Base-by-base conservation (phyloP, 306 rosid genomes). In the Lathyrus tuberosus region DNA sequence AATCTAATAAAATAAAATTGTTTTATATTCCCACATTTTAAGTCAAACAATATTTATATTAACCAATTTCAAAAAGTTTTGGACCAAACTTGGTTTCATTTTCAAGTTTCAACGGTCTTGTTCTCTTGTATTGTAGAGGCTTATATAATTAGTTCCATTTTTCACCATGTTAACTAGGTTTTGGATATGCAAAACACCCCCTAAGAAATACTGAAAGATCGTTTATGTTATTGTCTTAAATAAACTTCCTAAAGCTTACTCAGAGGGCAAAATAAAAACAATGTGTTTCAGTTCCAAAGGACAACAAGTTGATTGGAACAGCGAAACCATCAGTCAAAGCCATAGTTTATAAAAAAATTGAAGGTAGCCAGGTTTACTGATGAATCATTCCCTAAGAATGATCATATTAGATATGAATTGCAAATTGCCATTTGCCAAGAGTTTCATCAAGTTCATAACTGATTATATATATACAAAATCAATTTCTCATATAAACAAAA, bases 211-310 rank as follows among this genome's bases (percentile, higher is more conserved):
- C 28, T 46, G 42, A 47, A 60, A 24, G 46, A 72, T 72, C 7
- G 40, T 7, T 20, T 72, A 62, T 11, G 8, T 15, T 6, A 9
- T 14, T 22, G 30, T 52, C 5, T 7, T 14, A 22, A 49, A 62
- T 22, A 53, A 10, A 24, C 24, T 5, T 49, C 47, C 26, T 35
- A 1, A 37, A 61, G 15, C 66, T 35, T 35, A 37, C 47, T 61
- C 16, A 18, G 26, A 6, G 43, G 10, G 38, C 2, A 1, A 52
- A 22, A 14, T 38, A 42, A 63, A 58, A 26, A 22, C 26, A 59
- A 31, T 15, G 11, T 62, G 30, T 74, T 56, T 65, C 33, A 40
- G 58, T 58, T 65, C 49, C 78, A 35, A 20, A 44, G 61, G 20
- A 46, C 58, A 67, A 47, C 54, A 58, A 16, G 65, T 41, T 0